Evolutionary conservation across 768 basidiomycete species (phyloP), one percentile per base, ranked within the genome.

Genomic region (Psilocybe tampanensis): DNA sequence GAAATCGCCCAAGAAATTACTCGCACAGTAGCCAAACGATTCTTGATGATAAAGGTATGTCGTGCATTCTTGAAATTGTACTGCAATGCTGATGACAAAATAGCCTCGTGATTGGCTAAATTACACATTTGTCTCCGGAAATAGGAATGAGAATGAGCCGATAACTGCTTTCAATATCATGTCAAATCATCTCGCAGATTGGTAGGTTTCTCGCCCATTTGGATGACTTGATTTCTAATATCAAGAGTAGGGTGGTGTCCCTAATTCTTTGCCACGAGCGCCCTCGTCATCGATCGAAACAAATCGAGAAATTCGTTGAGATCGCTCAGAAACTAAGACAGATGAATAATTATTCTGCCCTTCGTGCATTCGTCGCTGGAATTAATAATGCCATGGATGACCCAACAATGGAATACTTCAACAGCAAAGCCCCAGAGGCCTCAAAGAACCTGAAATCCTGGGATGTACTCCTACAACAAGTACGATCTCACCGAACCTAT

Each of bases 291-390:
- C 86, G 96, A 41, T 90, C 88, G 3, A 84, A 80, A 56, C 88
- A 94, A 63, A 89, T 95, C 56, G 94, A 97, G 68, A 92, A 92
- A 67, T 88, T 98, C 56, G 86, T 94, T 22, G 86, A 90, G 47
- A 85, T 98, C 60, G 93, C 92, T 0, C 82, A 85, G 56, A 84
- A 85, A 53, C 79, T 99, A 41, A 88, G 96, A 29, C 79, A 81
- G 12, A 69, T 92, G 44, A 94, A 96, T 72, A 98, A 99, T 69
- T 98, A 97, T 70, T 94, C 94, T 32, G 92, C 90, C 0, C 74
- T 97, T 52, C 93, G 94, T 44, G 94, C 95, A 9, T 86, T 98
- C 63, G 87, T 98, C n/a, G 92, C 94, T 24, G 96, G 95, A 4
- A 91, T 98, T 73, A 90, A 92, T 65, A 86, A 85, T 60, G 86